Percentiles rank a stretch among this genome's conserved stretches.
Conservation (phyloP, 1,284 basidiomycete genomes). For the Rhodotorula sp. region DNA sequence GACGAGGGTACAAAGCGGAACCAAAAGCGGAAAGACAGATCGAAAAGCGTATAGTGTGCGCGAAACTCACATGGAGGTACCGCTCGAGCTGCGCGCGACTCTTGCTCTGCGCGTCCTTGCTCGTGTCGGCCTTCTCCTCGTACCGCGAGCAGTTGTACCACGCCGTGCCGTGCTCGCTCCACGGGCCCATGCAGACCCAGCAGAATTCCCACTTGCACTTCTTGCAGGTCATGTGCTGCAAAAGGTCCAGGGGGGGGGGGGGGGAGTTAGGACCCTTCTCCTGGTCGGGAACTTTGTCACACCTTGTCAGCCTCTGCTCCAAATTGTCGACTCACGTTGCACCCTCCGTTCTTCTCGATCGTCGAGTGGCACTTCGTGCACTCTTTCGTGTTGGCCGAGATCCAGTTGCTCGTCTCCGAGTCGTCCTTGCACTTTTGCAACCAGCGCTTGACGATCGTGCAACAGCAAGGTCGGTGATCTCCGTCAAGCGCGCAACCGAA, state of each 20-base stretch:
- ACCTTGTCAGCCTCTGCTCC: too few species aligned
- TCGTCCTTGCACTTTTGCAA: constrained; percentile 96
- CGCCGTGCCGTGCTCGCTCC: constrained; percentile 94
- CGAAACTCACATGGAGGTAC: constrained; percentile 82
- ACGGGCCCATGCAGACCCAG: constrained; percentile 72
- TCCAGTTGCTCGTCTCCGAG: constrained; percentile 98
- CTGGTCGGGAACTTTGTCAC: too few species aligned
- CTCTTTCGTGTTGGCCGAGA: constrained; percentile 98
- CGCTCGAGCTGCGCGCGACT: constrained; percentile 86
- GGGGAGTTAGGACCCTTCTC: too few species aligned
- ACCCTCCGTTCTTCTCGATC: constrained; percentile 99
- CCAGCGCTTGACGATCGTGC: constrained; percentile 87
- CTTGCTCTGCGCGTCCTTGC: constrained; percentile 72
- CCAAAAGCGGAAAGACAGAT: too few species aligned
- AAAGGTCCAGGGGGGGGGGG: neutral
- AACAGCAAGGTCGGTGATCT: constrained; percentile 89
- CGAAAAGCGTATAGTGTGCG: too few species aligned
- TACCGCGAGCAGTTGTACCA: constrained; percentile 99
- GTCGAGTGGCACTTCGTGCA: constrained; percentile 92
- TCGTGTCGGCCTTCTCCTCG: constrained; percentile 82
- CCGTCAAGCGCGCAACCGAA: constrained; percentile 82
- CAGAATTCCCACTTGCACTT: constrained; percentile 86
- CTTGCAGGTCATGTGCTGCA: constrained; percentile 97
- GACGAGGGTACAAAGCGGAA: too few species aligned
- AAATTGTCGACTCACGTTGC: constrained; percentile 69